These are phyloP conservation scores for Amylostereum areolatum DNA, from an alignment of 1,284 basidiomycete genomes.

Conservation along the genomic window DNA sequence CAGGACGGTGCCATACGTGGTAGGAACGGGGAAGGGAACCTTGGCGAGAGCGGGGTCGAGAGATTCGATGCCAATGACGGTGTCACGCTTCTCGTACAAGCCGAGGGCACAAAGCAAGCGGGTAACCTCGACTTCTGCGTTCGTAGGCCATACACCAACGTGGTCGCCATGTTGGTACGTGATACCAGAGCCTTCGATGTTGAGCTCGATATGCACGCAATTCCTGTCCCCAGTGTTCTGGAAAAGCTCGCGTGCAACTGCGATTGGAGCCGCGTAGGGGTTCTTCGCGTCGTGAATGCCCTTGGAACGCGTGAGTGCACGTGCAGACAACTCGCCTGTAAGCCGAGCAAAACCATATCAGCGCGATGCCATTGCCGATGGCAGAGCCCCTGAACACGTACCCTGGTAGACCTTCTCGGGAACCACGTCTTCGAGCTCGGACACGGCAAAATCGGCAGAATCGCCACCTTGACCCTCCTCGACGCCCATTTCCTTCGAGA, in stretches of 20 bases:
- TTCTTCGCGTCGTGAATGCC: conserved; percentile 97
- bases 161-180: conserved; percentile 99
- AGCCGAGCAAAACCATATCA: neutral
- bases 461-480: conserved; percentile 97
- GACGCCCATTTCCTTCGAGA: conserved; percentile 76
- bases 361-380: neutral
- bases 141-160: conserved; percentile 95
- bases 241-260: conserved; percentile 81
- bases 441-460: conserved; percentile 90
- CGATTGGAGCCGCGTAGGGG: conserved; percentile 86
- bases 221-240: conserved; percentile 71
- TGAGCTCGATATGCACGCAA: conserved; percentile 94
- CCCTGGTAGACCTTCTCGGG: conserved; percentile 88
- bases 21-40: conserved; percentile 97
- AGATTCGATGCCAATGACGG: conserved; percentile 88
- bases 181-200: conserved; percentile 92
- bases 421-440: conserved; percentile 71
- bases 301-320: conserved; percentile 85
- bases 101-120: conserved; percentile 86
- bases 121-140: conserved; percentile 88
- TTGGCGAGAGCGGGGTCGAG: conserved; percentile 97
- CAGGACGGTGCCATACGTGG: conserved; percentile 91
- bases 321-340: conserved; percentile 81
- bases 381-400: conserved; percentile 27
- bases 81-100: conserved; percentile 71